Percentiles rank a stretch among this genome's conserved stretches.
phyloP scores from a whole-genome alignment of 441 rosid genomes.

The Erodium texanum region DNA sequence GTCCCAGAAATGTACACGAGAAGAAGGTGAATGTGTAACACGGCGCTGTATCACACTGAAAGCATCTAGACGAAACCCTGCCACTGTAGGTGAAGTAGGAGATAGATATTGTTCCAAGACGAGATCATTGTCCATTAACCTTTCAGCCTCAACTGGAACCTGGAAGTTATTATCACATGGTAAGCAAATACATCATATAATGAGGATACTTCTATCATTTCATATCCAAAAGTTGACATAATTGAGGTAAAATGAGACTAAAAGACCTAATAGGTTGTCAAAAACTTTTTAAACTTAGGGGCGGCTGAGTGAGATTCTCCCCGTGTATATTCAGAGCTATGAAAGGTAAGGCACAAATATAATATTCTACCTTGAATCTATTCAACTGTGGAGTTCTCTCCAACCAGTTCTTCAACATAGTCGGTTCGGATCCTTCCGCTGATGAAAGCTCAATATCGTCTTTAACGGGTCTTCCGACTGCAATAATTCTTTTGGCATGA shows the following conservation, averaged over 20 bases:
- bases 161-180: constrained; percentile 21
- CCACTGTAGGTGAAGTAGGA: constrained; percentile 61
- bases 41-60: constrained; percentile 69
- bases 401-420: constrained; percentile 49
- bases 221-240: too few relatives aligned
- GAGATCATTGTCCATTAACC: constrained; percentile 55
- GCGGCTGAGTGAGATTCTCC: too few relatives aligned
- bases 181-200: background rate
- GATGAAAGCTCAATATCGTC: constrained; percentile 30
- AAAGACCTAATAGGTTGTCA: too few relatives aligned
- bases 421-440: constrained; percentile 48
- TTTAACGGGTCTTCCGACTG: constrained; percentile 53
- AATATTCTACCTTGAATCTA: constrained; percentile 65
- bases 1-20: constrained; percentile 49
- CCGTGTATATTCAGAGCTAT: too few relatives aligned
- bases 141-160: constrained; percentile 75
- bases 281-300: too few relatives aligned
- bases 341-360: too few relatives aligned
- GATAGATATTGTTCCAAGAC: constrained; percentile 63
- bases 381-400: constrained; percentile 69
- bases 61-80: constrained; percentile 79
- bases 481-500: constrained; percentile 75
- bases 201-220: too few relatives aligned
- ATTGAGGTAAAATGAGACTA: too few relatives aligned
- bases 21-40: constrained; percentile 68